Percentiles rank a stretch among this genome's conserved stretches.
Conservation (phyloP, 1,139 yeast species). For the Nematodospora anomalae region DNA sequence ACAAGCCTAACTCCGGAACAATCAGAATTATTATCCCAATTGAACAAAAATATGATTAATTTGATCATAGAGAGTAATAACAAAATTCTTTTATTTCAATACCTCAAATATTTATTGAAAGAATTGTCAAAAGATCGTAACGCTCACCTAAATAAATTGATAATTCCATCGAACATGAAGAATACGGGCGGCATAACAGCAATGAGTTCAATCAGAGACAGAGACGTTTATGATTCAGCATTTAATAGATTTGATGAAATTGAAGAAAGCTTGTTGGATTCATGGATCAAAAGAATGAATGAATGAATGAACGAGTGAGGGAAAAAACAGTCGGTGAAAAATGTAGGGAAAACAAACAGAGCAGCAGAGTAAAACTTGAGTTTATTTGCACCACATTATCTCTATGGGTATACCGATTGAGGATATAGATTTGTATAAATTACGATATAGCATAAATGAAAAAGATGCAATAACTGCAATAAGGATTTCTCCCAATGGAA, state of each 20-base stretch:
- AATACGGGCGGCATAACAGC: slow-evolving; percentile 1
- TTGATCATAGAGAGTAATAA: slow-evolving; percentile 23
- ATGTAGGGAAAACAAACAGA: too few species aligned
- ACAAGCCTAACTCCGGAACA: slow-evolving; percentile 36
- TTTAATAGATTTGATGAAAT: slow-evolving; percentile 40
- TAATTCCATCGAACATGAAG: slow-evolving; percentile 32
- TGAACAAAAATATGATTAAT: slow-evolving; percentile 32
- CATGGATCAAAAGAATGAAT: slow-evolving; percentile 46
- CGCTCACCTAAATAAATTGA: slow-evolving; percentile 25
- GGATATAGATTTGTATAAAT: slow-evolving; percentile 6
- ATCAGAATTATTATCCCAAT: slow-evolving; percentile 33
- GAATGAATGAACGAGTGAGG: slow-evolving; percentile 4
- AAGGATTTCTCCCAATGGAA: slow-evolving; percentile 63
- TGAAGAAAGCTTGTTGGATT: slow-evolving; percentile 42
- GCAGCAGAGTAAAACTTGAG: too few species aligned
- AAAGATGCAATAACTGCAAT: slow-evolving; percentile 7
- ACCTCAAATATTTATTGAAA: slow-evolving; percentile 40
- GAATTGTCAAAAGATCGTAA: slow-evolving; percentile 27
- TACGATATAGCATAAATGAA: slow-evolving; percentile 6
- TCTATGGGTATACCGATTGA: slow-evolving; percentile 7
- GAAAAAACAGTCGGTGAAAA: too few species aligned
- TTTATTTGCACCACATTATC: too few species aligned
- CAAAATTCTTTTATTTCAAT: slow-evolving; percentile 39
- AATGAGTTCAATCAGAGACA: slow-evolving; percentile 4
- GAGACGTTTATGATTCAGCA: not conserved